Percentiles rank a stretch among this genome's conserved stretches.
Conservation (phyloP, 2,329 filamentous ascomycete genomes). For the Colletotrichum cereale region DNA sequence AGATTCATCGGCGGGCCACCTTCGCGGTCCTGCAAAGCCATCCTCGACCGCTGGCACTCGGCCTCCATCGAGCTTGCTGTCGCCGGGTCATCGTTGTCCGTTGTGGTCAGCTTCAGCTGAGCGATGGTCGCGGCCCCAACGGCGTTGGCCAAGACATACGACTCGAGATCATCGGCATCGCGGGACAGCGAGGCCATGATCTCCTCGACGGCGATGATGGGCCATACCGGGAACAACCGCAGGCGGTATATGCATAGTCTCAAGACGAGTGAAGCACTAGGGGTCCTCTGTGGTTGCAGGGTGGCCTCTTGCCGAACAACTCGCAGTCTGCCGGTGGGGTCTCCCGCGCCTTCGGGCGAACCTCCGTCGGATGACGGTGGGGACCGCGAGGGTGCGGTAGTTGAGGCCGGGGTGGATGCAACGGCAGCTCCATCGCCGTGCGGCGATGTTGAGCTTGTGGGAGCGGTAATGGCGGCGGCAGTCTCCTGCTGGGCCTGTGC, state of each 20-base stretch:
- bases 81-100: slow-evolving; percentile 47
- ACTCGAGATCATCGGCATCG: slow-evolving; percentile 50
- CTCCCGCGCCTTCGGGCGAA: slow-evolving; percentile 16
- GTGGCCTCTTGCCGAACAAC: slow-evolving; percentile 21
- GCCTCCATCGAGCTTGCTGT: slow-evolving; percentile 51
- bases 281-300: slow-evolving; percentile 23
- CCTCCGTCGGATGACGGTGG: slow-evolving; percentile 28
- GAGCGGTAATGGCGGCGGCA: neutral
- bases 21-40: slow-evolving; percentile 42
- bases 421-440: slow-evolving; percentile 4
- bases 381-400: slow-evolving; percentile 21
- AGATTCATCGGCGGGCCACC: slow-evolving; percentile 51
- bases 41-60: slow-evolving; percentile 51
- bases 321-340: slow-evolving; percentile 3
- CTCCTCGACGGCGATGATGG: slow-evolving; percentile 60
- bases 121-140: slow-evolving; percentile 62
- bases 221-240: slow-evolving; percentile 66
- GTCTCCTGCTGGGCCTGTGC: slow-evolving; percentile 46
- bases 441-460: slow-evolving; percentile 6
- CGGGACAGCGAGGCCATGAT: slow-evolving; percentile 54
- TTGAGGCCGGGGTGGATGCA: neutral
- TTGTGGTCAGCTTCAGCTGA: slow-evolving; percentile 58
- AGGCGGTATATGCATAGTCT: slow-evolving; percentile 60
- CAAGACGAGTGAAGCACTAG: slow-evolving; percentile 41
- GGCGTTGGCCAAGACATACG: slow-evolving; percentile 57